Percentiles rank a stretch among this genome's conserved stretches.
These are phyloP conservation scores for Alternaria arbusti DNA, from an alignment of 2,329 filamentous ascomycete species.

Conservation along the genomic window DNA sequence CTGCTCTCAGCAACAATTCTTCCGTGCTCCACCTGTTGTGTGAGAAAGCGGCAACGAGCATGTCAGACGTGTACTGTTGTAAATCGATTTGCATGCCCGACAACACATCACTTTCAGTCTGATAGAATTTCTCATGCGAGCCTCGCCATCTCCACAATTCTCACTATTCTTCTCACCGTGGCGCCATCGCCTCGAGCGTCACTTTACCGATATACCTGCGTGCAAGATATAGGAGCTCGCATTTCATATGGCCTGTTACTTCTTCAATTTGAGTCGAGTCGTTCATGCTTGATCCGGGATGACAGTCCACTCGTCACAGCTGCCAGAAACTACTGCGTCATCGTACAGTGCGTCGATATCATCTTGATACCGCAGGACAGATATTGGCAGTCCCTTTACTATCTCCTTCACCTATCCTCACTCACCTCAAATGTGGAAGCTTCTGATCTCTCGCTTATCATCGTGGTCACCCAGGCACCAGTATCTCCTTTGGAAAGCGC, in stretches of 20 bases:
- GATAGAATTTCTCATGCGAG: neutral
- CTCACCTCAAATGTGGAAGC: conserved; percentile 1
- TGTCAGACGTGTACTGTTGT: neutral
- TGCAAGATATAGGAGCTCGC: neutral
- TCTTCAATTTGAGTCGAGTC: neutral
- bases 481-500: neutral
- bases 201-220: neutral
- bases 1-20: neutral
- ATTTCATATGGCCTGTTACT: neutral
- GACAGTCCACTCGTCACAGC: neutral
- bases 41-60: neutral
- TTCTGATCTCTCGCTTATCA: neutral
- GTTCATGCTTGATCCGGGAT: neutral
- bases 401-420: conserved; percentile 8
- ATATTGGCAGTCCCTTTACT: neutral
- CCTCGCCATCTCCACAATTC: neutral
- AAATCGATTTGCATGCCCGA: neutral
- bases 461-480: conserved; percentile 1
- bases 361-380: neutral
- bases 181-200: neutral
- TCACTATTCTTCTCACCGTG: neutral
- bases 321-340: neutral
- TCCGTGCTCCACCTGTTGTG: neutral
- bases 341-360: neutral
- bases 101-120: neutral